Base-by-base conservation (phyloP, 129 eudicot genomes). In the Ambrosia trifida region DNA sequence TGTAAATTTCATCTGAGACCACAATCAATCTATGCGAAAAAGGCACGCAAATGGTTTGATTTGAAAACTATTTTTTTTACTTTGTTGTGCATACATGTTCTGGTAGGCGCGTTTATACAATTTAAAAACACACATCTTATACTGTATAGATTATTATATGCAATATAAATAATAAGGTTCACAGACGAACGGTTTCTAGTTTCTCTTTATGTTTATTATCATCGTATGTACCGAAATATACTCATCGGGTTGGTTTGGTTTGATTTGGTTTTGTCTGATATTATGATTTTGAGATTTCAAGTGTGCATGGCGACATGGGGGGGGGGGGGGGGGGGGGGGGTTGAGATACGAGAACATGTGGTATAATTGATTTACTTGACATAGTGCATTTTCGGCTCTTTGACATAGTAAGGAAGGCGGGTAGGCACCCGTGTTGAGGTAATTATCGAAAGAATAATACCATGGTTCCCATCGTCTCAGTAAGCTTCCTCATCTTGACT, bases 141-240 rank as follows among this genome's bases (percentile, higher is more conserved):
- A 47, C 32, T 46, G 77, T 73, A 49, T 73, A 47, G 31, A 31
- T 43, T 11, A 73, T 73, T 38, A 16, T 60, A n/a, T n/a, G n/a
- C n/a, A 10, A 68, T 14, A 41, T 32, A 59, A 5, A 6, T 16
- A 49, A 73, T 73, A 47, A 63, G 47, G 18, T 35, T 62, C 41
- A 62, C 52, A 54, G 46, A 14, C 19, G 24, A 44, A 66, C 36
- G 28, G 19, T 66, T 41, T 4, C 17, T 43, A 13, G 40, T 58
- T 58, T 31, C 11, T 31, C 19, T 0, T 3, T 2, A 31, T 31
- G 40, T 31, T 31, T 58, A 12, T 30, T 1, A 58, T 58, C 64
- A 58, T 13, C 16, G 13, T 5, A 58, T 58, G 17, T 31, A 28
- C 64, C 11, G 40, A 31, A 28, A 58, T 58, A 58, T 52, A 17